Evolutionary conservation across 2,329 filamentous ascomycete genomes (phyloP).

Genomic region (Cladobotryum protrusum): DNA sequence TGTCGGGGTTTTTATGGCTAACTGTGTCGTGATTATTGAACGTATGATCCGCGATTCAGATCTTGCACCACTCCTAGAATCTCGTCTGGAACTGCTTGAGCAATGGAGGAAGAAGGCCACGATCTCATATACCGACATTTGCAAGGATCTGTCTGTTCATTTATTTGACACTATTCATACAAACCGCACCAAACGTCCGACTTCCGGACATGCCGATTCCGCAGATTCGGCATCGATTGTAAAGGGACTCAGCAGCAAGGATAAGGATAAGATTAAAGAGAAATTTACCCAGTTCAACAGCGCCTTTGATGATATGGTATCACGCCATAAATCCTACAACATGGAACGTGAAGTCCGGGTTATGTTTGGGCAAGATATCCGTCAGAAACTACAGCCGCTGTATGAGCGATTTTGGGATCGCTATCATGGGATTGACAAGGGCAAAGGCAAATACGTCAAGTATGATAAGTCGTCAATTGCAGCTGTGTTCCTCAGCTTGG

Average conservation of each 20-base stretch:
- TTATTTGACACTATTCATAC: conserved; percentile 92
- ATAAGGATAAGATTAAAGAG: conserved; percentile 92
- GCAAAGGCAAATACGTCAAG: conserved; percentile 96
- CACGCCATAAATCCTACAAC: conserved; percentile 71
- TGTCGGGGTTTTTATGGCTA: conserved; percentile 84
- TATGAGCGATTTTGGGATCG: conserved; percentile 95
- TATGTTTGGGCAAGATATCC: conserved; percentile 75
- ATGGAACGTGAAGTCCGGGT: conserved; percentile 89
- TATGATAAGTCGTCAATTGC: conserved; percentile 84
- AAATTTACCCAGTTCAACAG: conserved; percentile 92
- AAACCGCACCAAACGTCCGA: conserved; percentile 64
- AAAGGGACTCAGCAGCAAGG: conserved; percentile 77
- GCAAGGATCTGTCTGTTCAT: conserved; percentile 79
- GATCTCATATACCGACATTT: conserved; percentile 74
- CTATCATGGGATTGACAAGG: conserved; percentile 96
- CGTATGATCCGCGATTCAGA: conserved; percentile 79
- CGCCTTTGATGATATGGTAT: conserved; percentile 82
- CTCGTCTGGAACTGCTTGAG: conserved; percentile 63
- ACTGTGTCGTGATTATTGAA: conserved; percentile 77
- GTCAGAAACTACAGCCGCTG: conserved; percentile 85
- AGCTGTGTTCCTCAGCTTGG: conserved; percentile 51
- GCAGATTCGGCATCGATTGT: conserved; percentile 79
- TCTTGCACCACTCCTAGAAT: conserved; percentile 63
- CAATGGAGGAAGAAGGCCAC: conserved; percentile 83
- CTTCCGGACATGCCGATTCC: conserved; percentile 72